phyloP scores from a whole-genome alignment of 768 basidiomycete genomes.

The Suillus alpinus region DNA sequence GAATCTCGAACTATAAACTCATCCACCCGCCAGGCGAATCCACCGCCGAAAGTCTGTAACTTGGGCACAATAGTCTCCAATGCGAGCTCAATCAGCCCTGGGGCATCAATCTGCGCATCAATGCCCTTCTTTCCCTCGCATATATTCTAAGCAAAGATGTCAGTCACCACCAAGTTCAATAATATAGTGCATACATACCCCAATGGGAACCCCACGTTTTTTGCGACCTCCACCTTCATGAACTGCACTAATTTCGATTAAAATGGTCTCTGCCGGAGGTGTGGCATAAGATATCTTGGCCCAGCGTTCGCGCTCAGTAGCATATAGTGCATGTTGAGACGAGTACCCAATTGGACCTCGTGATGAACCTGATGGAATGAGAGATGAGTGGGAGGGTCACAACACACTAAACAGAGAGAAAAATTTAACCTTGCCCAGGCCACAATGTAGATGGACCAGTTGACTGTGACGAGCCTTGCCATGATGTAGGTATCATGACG shows the following conservation, averaged over 20 bases:
- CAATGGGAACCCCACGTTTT: constrained; percentile 2
- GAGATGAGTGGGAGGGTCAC: background rate
- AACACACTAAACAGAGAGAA: background rate
- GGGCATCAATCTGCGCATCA: background rate
- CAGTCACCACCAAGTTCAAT: background rate
- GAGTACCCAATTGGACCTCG: background rate
- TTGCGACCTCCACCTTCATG: constrained; percentile 1
- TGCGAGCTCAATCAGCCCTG: background rate
- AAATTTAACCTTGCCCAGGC: background rate
- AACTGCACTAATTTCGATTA: constrained; percentile 3
- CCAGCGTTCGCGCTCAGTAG: background rate
- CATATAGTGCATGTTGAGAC: background rate
- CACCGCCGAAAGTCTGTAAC: background rate
- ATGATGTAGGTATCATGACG: background rate
- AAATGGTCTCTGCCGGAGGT: constrained; percentile 5
- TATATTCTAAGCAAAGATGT: constrained; percentile 7
- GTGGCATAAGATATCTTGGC: background rate
- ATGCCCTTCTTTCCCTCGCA: constrained; percentile 9
- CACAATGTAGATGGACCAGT: background rate
- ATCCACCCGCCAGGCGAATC: constrained; percentile 3
- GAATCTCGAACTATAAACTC: constrained; percentile 9
- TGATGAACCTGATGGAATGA: background rate
- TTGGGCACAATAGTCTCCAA: constrained; percentile 1
- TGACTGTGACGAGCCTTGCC: background rate
- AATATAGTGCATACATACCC: background rate